Evolutionary conservation across 1,139 yeast genomes (phyloP).

Genomic region (Eremothecium gossypii): DNA sequence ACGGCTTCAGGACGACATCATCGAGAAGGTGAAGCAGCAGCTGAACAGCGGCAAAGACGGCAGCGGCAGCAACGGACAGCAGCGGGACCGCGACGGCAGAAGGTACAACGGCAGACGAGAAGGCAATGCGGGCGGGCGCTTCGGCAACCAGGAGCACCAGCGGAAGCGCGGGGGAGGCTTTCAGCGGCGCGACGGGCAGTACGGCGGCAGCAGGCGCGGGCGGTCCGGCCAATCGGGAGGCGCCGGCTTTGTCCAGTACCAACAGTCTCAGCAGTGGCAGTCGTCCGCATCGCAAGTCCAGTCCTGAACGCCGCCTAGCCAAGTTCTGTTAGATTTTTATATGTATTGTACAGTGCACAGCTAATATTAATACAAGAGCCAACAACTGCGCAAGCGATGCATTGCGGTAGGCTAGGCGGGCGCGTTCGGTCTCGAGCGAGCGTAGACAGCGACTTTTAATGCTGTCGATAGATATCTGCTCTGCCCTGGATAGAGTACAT

Average conservation of each 20-base stretch:
- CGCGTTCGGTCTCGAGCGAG: no score
- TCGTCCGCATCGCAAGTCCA: no score
- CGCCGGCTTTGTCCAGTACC: slow-evolving; percentile 26
- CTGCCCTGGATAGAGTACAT: slow-evolving; percentile 4
- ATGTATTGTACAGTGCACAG: not conserved
- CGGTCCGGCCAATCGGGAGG: slow-evolving; percentile 11
- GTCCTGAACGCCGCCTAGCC: no score
- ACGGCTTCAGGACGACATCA: slow-evolving; percentile 58
- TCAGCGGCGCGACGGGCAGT: slow-evolving; percentile 9
- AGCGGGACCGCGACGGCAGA: slow-evolving; percentile 14
- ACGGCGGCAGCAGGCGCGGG: slow-evolving; percentile 8
- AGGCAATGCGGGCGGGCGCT: slow-evolving; percentile 10
- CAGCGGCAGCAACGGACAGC: slow-evolving; percentile 10
- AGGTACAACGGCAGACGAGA: slow-evolving; percentile 18
- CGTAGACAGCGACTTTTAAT: no score
- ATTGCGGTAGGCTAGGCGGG: no score
- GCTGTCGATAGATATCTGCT: no score
- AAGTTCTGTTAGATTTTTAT: not conserved
- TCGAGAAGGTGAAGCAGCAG: slow-evolving; percentile 70
- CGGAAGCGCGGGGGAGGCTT: slow-evolving; percentile 4
- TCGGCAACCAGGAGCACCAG: slow-evolving; percentile 1
- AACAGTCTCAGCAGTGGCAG: slow-evolving; percentile 8
- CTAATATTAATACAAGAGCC: no score
- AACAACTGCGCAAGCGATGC: no score
- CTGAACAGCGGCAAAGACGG: slow-evolving; percentile 30